phyloP scores from a whole-genome alignment of 2,329 filamentous ascomycete species.

The Alternaria sp. region DNA sequence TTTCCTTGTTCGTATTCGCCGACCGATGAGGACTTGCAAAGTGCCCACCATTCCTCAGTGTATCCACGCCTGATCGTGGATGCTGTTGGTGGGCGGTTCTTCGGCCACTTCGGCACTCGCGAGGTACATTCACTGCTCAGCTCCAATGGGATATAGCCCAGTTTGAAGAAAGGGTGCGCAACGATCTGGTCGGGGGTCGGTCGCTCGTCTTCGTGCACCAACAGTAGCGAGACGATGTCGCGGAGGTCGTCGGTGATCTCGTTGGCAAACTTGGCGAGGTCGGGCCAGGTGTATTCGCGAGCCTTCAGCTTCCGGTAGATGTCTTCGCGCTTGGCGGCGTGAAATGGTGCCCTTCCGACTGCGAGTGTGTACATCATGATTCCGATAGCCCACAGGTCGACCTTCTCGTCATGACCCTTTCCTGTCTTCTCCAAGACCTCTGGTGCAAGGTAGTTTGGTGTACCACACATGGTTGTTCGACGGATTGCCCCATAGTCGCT shows the following conservation, averaged over 20 bases:
- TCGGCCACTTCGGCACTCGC: slow-evolving; percentile 56
- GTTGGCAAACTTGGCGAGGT: slow-evolving; percentile 67
- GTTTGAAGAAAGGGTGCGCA: slow-evolving; percentile 78
- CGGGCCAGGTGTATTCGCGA: slow-evolving; percentile 81
- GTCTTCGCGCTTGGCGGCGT: slow-evolving; percentile 86
- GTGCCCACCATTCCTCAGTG: slow-evolving; percentile 57
- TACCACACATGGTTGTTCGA: slow-evolving; percentile 92
- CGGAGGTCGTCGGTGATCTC: slow-evolving; percentile 78
- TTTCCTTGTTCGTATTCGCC: slow-evolving; percentile 56
- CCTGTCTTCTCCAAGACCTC: slow-evolving; percentile 95
- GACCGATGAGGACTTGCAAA: slow-evolving; percentile 59
- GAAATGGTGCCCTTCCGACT: slow-evolving; percentile 94
- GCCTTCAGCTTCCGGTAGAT: slow-evolving; percentile 75
- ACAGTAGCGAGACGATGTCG: slow-evolving; percentile 76
- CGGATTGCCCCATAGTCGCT: slow-evolving; percentile 82
- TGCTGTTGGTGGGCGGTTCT: slow-evolving; percentile 51
- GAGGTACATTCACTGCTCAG: slow-evolving; percentile 55
- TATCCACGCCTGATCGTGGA: slow-evolving; percentile 55
- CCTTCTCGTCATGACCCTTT: slow-evolving; percentile 95
- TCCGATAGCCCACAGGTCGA: slow-evolving; percentile 97
- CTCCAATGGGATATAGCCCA: slow-evolving; percentile 71
- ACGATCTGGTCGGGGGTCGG: slow-evolving; percentile 80
- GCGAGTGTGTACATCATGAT: slow-evolving; percentile 99
- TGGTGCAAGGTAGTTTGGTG: slow-evolving; percentile 96
- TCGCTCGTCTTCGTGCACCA: slow-evolving; percentile 76